phyloP scores from a whole-genome alignment of 345 rosid genomes.

The Eutrema heterophyllum region DNA sequence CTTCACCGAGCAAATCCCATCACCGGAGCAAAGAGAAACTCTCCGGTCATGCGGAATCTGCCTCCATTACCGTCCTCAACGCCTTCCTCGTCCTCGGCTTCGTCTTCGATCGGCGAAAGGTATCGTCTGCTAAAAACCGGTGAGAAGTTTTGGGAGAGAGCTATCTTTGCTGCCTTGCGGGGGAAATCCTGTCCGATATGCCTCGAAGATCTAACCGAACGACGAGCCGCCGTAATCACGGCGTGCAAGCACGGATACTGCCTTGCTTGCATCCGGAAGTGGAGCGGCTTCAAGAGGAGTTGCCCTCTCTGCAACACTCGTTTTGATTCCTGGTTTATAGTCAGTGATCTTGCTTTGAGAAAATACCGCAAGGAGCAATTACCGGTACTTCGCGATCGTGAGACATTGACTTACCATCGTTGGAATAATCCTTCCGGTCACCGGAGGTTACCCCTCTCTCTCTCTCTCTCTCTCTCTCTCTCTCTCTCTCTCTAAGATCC shows the following conservation, averaged over 20 bases:
- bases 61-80: not conserved
- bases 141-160: not conserved
- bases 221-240: slow-evolving; percentile 46
- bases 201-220: slow-evolving; percentile 36
- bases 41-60: not conserved
- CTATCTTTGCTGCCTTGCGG: slow-evolving; percentile 37
- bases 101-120: not conserved
- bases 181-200: slow-evolving; percentile 62
- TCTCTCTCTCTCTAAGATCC: not conserved
- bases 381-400: slow-evolving; percentile 24
- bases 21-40: slow-evolving; percentile 5
- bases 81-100: not conserved
- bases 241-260: slow-evolving; percentile 63
- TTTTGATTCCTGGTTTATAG: slow-evolving; percentile 55
- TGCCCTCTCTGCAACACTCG: slow-evolving; percentile 72
- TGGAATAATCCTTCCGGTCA: not conserved
- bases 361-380: slow-evolving; percentile 37
- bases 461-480: not conserved
- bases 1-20: not conserved
- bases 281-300: slow-evolving; percentile 61
- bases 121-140: not conserved
- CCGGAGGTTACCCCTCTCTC: slow-evolving; percentile 37
- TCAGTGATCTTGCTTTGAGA: slow-evolving; percentile 32
- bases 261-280: slow-evolving; percentile 44
- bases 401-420: not conserved